Base-by-base conservation (phyloP, 2,329 filamentous ascomycete species). In the Talaromyces sp. region DNA sequence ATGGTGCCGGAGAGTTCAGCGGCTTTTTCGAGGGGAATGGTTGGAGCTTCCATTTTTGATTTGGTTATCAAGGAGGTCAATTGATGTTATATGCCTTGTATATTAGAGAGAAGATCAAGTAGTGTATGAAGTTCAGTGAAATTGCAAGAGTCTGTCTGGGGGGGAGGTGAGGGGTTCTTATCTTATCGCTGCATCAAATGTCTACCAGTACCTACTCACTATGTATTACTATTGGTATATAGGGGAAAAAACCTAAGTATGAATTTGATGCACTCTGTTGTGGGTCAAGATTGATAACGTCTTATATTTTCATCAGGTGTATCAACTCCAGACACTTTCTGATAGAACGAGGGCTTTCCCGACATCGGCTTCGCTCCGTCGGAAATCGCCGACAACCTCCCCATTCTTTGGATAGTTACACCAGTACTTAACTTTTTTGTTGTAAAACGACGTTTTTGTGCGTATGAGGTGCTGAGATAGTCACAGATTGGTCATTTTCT, bases 331-430 rank as follows among this genome's bases (percentile, higher is more conserved):
- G 25, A 3, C 36, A 5, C 36, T 5, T 5, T 13, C 36, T 13
- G 11, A 10, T 36, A 36, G 11, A 53, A 9, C 11, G 15, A 22
- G 2, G n/a, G 13, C 10, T 21, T 50, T 28, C 41, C 53, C 53
- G 53, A 35, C 40, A 56, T 56, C 54, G 54, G 54, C 41, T 40
- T 19, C 33, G 15, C 19, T 39, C n/a, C 6, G 17, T 60, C 58
- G 53, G 58, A 57, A 40, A n/a, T 57, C 53, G 53, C 58, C 58
- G 58, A 60, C 41, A 31, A n/a, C n/a, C n/a, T 28, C 22, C 15
- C 51, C 43, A 25, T 5, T 17, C 21, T 11, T 11, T 3, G 9
- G 15, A 33, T 5, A 48, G 43, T 31, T 31, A 15, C 22, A 13
- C 21, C 35, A 39, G 13, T 39, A 1, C 19, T 40, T 40, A 40